Evolutionary conservation across 306 rosid genomes (phyloP).

Genomic region (Amphicarpaea edgeworthii): DNA sequence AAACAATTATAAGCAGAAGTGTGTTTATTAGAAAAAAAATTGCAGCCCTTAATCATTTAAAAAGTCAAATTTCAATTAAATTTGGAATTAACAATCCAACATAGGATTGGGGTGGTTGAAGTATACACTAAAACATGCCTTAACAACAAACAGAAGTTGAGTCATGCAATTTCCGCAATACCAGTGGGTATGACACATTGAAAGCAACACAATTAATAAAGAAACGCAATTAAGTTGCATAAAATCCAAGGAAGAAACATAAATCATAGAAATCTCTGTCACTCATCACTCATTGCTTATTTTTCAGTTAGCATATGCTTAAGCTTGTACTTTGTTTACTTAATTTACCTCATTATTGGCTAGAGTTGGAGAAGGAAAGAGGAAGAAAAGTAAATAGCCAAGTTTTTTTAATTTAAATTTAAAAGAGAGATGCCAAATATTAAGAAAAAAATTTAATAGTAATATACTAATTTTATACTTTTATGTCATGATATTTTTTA

Average conservation of each 20-base stretch:
- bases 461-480: too few relatives aligned
- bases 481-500: too few relatives aligned
- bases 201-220: slow-evolving; percentile 47
- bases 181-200: slow-evolving; percentile 46
- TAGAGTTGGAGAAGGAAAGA: background rate
- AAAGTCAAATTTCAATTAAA: background rate
- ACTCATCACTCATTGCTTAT: slow-evolving; percentile 17
- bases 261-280: slow-evolving; percentile 44
- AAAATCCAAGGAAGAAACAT: slow-evolving; percentile 37
- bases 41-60: background rate
- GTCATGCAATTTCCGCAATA: slow-evolving; percentile 31
- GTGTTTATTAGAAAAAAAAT: slow-evolving; percentile 11
- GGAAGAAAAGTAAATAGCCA: slow-evolving; percentile 6
- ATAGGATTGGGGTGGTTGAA: slow-evolving; percentile 46
- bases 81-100: slow-evolving; percentile 31
- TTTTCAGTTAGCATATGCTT: slow-evolving; percentile 24
- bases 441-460: too few relatives aligned
- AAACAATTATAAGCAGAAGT: background rate
- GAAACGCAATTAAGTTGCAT: slow-evolving; percentile 29
- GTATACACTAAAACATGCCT: slow-evolving; percentile 17
- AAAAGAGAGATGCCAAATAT: background rate
- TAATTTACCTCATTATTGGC: slow-evolving; percentile 25
- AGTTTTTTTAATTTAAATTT: background rate
- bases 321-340: slow-evolving; percentile 22
- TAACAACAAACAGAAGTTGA: slow-evolving; percentile 46